Evolutionary conservation across 2,329 filamentous ascomycete genomes (phyloP).

Genomic region (Epicoccum nigrum): DNA sequence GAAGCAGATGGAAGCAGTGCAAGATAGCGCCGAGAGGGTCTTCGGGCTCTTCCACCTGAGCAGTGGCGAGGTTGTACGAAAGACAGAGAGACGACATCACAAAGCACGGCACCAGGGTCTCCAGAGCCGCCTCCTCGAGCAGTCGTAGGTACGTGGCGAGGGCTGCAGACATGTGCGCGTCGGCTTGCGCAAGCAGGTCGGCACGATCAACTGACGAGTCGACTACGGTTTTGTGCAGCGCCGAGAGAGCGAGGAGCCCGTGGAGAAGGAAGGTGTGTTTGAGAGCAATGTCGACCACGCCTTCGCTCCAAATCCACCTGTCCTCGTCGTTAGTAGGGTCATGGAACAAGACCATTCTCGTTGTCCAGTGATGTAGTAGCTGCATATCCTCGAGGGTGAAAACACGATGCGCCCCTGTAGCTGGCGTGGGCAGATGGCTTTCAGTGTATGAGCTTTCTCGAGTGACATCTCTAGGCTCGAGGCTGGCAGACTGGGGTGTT

Average conservation of each 20-base stretch:
- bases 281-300: constrained; percentile 32
- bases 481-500: neutral
- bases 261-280: constrained; percentile 39
- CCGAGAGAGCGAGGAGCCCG: constrained; percentile 38
- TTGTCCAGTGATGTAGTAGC: constrained; percentile 39
- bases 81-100: constrained; percentile 32
- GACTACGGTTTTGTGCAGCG: constrained; percentile 34
- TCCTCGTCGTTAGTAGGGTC: constrained; percentile 19
- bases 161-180: constrained; percentile 34
- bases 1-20: constrained; percentile 39
- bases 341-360: constrained; percentile 26
- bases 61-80: constrained; percentile 38
- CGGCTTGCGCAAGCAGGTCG: constrained; percentile 33
- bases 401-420: neutral
- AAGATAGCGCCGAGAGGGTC: constrained; percentile 34
- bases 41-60: constrained; percentile 33
- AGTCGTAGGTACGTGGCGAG: constrained; percentile 32
- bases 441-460: constrained; percentile 18
- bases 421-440: constrained; percentile 23
- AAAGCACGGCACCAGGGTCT: constrained; percentile 36
- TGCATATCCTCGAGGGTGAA: constrained; percentile 30
- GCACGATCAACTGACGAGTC: constrained; percentile 25
- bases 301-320: constrained; percentile 26
- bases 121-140: constrained; percentile 25
- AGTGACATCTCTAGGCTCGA: neutral